phyloP scores from a whole-genome alignment of 164 flowering plant genomes.

The Aristolochia contorta region DNA sequence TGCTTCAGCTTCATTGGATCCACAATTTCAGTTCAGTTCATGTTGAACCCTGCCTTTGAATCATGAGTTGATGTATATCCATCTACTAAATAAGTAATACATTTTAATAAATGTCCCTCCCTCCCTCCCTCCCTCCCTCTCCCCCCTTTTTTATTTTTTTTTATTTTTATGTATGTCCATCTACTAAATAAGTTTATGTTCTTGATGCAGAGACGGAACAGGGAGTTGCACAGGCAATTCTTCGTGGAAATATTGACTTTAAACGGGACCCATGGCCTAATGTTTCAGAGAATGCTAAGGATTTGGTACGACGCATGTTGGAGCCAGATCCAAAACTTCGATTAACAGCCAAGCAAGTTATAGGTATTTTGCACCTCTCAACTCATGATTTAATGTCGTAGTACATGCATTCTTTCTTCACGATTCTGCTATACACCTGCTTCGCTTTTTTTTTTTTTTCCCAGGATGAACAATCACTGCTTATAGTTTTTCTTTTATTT shows the following conservation, averaged over 20 bases:
- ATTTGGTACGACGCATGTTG: conserved; percentile 79
- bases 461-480: too few relatives aligned
- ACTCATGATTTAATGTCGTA: too few relatives aligned
- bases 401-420: too few relatives aligned
- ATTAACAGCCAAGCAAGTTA: conserved; percentile 80
- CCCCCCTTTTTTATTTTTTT: background rate
- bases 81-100: background rate
- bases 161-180: too few relatives aligned
- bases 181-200: background rate
- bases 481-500: too few relatives aligned
- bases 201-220: conserved; percentile 75
- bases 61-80: background rate
- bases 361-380: conserved; percentile 37
- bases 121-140: background rate
- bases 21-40: conserved; percentile 9
- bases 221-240: conserved; percentile 95
- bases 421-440: too few relatives aligned
- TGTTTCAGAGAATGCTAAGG: conserved; percentile 84
- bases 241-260: conserved; percentile 84
- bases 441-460: too few relatives aligned
- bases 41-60: background rate
- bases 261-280: conserved; percentile 95
- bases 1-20: too few relatives aligned
- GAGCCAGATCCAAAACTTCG: conserved; percentile 90
- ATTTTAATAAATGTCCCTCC: too few relatives aligned